phyloP scores from a whole-genome alignment of 768 basidiomycete species.

The Leccinum disarticulatum region DNA sequence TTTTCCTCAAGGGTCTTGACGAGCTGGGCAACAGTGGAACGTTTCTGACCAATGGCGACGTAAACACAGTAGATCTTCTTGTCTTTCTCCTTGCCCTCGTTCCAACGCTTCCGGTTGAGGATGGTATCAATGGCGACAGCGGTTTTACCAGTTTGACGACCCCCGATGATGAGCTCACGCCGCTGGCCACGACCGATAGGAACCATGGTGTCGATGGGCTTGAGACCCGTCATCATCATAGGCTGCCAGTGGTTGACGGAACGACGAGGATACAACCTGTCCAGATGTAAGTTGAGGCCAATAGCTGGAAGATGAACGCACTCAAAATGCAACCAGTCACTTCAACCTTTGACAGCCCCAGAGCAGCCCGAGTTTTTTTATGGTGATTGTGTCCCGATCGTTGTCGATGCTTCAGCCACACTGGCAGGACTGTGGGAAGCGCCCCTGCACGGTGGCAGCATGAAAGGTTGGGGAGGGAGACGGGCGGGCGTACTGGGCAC shows the following conservation, averaged over 20 bases:
- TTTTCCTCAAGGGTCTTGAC: conserved; percentile 99
- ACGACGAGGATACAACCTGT: conserved; percentile 99
- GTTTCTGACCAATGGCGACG: conserved; percentile 99
- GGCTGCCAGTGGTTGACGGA: conserved; percentile 99
- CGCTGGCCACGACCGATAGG: conserved; percentile 99
- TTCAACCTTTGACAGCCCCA: no score
- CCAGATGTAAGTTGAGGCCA: no score
- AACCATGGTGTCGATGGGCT: conserved; percentile 99
- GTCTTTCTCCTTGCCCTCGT: conserved; percentile 92
- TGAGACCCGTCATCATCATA: conserved; percentile 99
- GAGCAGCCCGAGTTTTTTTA: no score
- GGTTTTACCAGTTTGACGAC: conserved; percentile 99
- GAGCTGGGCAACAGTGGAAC: conserved; percentile 98
- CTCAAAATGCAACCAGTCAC: no score
- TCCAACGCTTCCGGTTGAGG: conserved; percentile 99
- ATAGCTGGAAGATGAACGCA: no score
- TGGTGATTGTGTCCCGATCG: no score
- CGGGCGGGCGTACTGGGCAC: no score
- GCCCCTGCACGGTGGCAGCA: no score
- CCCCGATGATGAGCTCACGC: conserved; percentile 99
- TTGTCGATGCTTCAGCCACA: no score
- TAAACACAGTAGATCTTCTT: conserved; percentile 99
- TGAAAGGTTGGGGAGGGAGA: no score
- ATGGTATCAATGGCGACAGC: conserved; percentile 99
- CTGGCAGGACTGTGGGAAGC: no score